Conservation (phyloP, 169 alveolate genomes). For the Cryptosporidium meleagridis region DNA sequence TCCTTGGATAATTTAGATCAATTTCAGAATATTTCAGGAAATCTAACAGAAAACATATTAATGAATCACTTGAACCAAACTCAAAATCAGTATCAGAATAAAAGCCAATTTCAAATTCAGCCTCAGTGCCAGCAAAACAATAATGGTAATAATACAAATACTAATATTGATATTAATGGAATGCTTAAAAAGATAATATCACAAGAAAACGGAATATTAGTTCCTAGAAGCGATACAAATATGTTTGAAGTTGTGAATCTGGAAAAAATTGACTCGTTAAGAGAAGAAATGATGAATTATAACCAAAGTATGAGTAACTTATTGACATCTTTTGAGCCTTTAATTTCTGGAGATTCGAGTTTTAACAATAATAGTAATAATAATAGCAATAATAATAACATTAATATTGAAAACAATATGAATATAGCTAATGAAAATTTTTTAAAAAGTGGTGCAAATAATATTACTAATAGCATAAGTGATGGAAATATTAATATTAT, state of each 20-base stretch:
- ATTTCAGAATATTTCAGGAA: background rate
- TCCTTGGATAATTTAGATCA: background rate
- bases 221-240: background rate
- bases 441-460: background rate
- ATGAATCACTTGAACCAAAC: background rate
- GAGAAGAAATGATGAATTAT: background rate
- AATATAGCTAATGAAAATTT: background rate
- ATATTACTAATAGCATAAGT: background rate
- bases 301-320: background rate
- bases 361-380: too few species aligned
- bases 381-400: background rate
- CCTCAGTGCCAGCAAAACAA: background rate
- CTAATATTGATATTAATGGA: slow-evolving; percentile 3
- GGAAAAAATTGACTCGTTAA: background rate
- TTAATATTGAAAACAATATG: background rate
- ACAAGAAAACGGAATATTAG: background rate
- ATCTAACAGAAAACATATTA: background rate
- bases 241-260: background rate
- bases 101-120: background rate
- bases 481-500: background rate
- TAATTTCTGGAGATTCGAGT: background rate
- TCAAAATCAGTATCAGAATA: background rate
- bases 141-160: background rate
- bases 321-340: background rate
- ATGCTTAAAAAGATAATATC: slow-evolving; percentile 3